phyloP scores from a whole-genome alignment of 495 filamentous ascomycete genomes.

The Penicillium taxi region DNA sequence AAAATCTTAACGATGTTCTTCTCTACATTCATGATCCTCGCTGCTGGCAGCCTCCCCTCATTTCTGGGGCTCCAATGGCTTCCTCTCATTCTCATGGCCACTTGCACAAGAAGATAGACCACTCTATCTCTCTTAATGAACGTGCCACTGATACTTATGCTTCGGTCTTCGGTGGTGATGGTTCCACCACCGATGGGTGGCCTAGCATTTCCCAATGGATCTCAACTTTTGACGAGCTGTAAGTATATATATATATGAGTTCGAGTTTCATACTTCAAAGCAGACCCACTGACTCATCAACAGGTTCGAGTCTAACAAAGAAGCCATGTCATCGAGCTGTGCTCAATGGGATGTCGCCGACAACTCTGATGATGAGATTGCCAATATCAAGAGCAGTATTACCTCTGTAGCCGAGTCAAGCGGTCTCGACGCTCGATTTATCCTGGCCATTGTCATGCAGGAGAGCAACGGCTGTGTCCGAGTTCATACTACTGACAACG shows the following conservation, averaged over 20 bases:
- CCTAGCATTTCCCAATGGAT: conserved; percentile 12
- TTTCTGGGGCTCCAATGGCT: conserved; percentile 20
- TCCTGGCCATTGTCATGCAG: conserved; percentile 52
- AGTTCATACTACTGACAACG: conserved; percentile 38
- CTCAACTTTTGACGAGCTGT: conserved; percentile 14
- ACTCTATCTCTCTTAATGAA: conserved; percentile 15
- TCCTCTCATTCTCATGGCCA: no score
- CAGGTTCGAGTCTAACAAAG: conserved; percentile 38
- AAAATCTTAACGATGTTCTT: conserved; percentile 21
- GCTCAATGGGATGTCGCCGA: conserved; percentile 27
- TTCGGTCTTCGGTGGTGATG: conserved; percentile 17
- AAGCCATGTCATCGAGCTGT: conserved; percentile 36
- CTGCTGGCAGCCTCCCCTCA: conserved; percentile 28
- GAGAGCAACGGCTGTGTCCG: conserved; percentile 53
- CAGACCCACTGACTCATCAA: not conserved
- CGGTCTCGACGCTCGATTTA: conserved; percentile 48
- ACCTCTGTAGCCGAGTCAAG: conserved; percentile 23
- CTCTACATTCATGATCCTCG: conserved; percentile 20
- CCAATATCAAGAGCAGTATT: conserved; percentile 33
- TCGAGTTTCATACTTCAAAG: not conserved
- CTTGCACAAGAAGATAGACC: conserved; percentile 6
- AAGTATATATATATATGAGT: no score
- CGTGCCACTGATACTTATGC: conserved; percentile 14
- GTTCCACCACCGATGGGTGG: conserved; percentile 17
- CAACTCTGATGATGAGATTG: conserved; percentile 36